Percentiles rank a stretch among this genome's conserved stretches.
phyloP scores from a whole-genome alignment of 371 early-diverging fungal species.

The Lichtheimia hyalospora region DNA sequence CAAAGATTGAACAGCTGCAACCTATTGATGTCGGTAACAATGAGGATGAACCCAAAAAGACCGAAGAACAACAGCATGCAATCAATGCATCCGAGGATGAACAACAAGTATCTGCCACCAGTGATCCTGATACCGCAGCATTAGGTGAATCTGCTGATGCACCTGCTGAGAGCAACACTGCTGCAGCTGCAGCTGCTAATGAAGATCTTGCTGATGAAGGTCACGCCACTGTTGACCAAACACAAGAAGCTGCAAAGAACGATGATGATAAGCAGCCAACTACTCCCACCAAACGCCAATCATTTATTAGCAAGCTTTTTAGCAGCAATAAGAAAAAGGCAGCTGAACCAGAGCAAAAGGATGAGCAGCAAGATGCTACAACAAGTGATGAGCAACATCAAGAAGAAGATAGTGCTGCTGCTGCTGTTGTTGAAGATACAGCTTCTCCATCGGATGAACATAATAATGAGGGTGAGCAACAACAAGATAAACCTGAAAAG shows the following conservation, averaged over 20 bases:
- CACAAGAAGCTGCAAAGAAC: constrained; percentile 5
- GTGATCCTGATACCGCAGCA: no score
- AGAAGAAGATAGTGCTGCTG: neutral
- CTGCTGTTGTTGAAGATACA: neutral
- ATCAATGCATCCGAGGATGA: neutral
- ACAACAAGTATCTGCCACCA: neutral
- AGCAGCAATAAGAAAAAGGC: constrained; percentile 1
- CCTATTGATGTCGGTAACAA: constrained; percentile 12
- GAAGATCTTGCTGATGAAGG: neutral
- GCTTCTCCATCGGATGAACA: constrained; percentile 2
- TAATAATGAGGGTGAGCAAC: constrained; percentile 13
- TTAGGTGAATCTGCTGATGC: neutral
- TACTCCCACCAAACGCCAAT: constrained; percentile 9
- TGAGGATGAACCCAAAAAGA: constrained; percentile 2
- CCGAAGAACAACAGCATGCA: neutral
- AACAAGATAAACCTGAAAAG: constrained; percentile 8
- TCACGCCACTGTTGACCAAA: no score
- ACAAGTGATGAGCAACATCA: neutral
- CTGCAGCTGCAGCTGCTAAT: neutral
- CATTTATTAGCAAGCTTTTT: constrained; percentile 14
- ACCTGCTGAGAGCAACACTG: neutral
- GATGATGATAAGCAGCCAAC: constrained; percentile 1
- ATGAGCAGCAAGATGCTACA: neutral
- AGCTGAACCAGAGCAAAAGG: neutral
- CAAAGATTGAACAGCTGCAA: constrained; percentile 14